Evolutionary conservation across 2,329 filamentous ascomycete genomes (phyloP).

Genomic region (Verticillium nubilum): DNA sequence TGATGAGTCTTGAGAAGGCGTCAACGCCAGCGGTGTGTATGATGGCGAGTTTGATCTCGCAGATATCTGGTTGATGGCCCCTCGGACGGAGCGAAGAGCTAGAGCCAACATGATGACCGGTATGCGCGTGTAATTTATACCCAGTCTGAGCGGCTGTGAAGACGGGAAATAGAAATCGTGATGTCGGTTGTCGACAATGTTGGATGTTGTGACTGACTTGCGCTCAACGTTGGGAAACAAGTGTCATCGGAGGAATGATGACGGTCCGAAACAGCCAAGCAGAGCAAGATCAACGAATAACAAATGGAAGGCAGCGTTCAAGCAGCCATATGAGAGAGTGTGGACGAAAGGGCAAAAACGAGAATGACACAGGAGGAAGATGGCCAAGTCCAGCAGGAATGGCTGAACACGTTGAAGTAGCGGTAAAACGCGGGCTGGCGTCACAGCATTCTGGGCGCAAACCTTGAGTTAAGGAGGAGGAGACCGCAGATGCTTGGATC

Average conservation of each 20-base stretch:
- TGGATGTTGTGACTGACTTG: neutral
- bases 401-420: neutral
- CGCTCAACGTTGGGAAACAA: neutral
- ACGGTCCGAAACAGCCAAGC: neutral
- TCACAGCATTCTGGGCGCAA: neutral
- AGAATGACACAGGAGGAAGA: neutral
- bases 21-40: neutral
- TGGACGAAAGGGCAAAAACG: neutral
- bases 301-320: neutral
- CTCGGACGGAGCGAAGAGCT: conserved; percentile 10
- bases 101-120: conserved; percentile 9
- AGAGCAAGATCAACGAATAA: neutral
- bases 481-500: neutral
- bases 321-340: neutral
- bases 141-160: neutral
- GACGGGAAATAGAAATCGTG: neutral
- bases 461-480: neutral
- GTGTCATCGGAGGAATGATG: neutral
- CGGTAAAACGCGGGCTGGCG: neutral
- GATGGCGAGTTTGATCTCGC: neutral
- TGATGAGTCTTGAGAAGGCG: neutral
- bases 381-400: neutral
- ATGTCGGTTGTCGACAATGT: neutral
- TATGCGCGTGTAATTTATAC: neutral
- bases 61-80: conserved; percentile 10